Conservation (phyloP, 495 filamentous ascomycete genomes). For the Choiromyces venosus region DNA sequence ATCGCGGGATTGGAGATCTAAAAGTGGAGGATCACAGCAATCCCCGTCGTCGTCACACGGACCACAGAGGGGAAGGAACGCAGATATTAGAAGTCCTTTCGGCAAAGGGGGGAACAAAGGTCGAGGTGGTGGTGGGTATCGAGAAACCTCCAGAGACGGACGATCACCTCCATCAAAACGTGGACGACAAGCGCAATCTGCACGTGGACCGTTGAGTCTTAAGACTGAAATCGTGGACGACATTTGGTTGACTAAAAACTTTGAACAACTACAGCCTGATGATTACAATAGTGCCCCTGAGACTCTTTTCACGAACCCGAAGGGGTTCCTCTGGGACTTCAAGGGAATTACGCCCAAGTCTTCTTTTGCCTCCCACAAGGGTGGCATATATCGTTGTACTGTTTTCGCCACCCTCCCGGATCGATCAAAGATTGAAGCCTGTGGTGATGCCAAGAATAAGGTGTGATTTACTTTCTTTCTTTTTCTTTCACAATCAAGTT, state of each 20-base stretch:
- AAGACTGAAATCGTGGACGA: conserved; percentile 35
- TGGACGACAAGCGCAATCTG: conserved; percentile 14
- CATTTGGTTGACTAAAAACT: conserved; percentile 27
- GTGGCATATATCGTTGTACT: conserved; percentile 28
- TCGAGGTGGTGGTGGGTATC: conserved; percentile 12
- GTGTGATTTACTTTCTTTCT: conserved; percentile 20
- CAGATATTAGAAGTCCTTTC: conserved; percentile 9
- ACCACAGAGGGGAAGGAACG: conserved; percentile 12
- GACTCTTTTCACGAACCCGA: conserved; percentile 40
- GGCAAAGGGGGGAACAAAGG: conserved; percentile 19
- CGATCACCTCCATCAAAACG: conserved; percentile 1
- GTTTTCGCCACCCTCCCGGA: conserved; percentile 39
- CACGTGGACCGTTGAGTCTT: conserved; percentile 10
- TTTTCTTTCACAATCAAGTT: neutral
- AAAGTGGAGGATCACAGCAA: conserved; percentile 16
- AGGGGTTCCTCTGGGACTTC: conserved; percentile 34
- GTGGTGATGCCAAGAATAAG: conserved; percentile 42
- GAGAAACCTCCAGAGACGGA: neutral
- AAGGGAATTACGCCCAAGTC: conserved; percentile 31
- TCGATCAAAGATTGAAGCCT: conserved; percentile 32
- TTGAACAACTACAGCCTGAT: conserved; percentile 17
- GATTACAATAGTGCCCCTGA: conserved; percentile 34
- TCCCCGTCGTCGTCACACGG: conserved; percentile 11
- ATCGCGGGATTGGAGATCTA: conserved; percentile 32
- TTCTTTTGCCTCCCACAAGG: conserved; percentile 16